Evolutionary conservation across 495 filamentous ascomycete genomes (phyloP), one percentile per base, ranked within the genome.

Genomic region (Ramalina intermedia): DNA sequence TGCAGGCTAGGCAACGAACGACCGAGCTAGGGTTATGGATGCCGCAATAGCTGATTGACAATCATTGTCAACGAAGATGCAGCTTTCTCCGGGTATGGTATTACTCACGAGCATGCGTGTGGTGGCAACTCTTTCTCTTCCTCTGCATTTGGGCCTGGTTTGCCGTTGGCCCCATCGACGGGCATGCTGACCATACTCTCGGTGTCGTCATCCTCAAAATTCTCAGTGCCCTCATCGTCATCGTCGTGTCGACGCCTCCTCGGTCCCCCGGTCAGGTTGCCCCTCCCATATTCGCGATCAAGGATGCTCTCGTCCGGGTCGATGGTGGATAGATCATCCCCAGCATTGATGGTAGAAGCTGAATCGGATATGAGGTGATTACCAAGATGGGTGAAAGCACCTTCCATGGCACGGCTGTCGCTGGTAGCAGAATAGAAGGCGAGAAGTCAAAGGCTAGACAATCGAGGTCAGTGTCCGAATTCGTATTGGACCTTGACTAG

Each of bases 21-120:
- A 96, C 93, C 54, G 87, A 89, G 60, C 83, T 81, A 11, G 90
- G 79, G 52, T 91, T 93, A 65, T 99, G 91, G 53, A 99, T 99
- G 47, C 91, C 91, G 60, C 91, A 99, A 64, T 99, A 98, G 43
- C 87, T 94, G 56, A 17, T 56, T 51, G 42, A 48, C 35, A 3
- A 24, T n/a, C 1, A 33, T 14, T 14, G 6, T 23, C 16, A 37
- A 43, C 12, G 17, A 61, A 43, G 14, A 18, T 16, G 21, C 16
- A 47, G 21, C 24, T 24, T 24, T 29, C 24, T 43, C 13, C 16
- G 12, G 24, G 33, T 33, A 13, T 41, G 18, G 9, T 37, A 49
- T 2, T 37, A 82, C 87, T 73, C 73, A 93, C 79, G 91, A 87
- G 86, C 91, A 99, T 51, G 91, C 91, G 74, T 99, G 90, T 48